Evolutionary conservation across 2,329 filamentous ascomycete genomes (phyloP).

Genomic region (Mariannaea sp.): DNA sequence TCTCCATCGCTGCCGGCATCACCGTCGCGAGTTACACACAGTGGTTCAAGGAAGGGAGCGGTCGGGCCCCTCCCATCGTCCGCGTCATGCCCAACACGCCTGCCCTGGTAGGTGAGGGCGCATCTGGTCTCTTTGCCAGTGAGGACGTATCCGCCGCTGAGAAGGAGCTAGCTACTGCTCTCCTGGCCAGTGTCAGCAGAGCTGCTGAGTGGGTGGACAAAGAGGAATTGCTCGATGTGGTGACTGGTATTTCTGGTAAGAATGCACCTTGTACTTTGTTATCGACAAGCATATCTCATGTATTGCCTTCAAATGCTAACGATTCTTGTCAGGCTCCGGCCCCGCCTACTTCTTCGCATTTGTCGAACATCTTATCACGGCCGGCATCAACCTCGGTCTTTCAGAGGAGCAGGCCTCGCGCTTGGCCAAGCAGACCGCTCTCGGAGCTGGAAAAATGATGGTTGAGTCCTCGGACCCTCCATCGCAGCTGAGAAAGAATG

Average conservation of each 20-base stretch:
- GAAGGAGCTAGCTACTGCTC: conserved; percentile 47
- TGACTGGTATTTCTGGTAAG: conserved; percentile 55
- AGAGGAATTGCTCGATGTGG: conserved; percentile 55
- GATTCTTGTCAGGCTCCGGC: conserved; percentile 47
- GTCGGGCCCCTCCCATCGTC: conserved; percentile 50
- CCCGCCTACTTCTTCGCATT: conserved; percentile 60
- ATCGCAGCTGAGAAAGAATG: conserved; percentile 54
- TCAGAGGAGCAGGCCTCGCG: conserved; percentile 54
- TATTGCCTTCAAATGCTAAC: neutral
- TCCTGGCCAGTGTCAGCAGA: conserved; percentile 53
- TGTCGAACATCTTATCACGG: conserved; percentile 55
- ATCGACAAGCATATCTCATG: too few species aligned
- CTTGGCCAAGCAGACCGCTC: conserved; percentile 55
- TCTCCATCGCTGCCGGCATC: conserved; percentile 57
- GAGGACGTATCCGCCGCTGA: conserved; percentile 49
- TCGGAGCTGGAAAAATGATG: conserved; percentile 58
- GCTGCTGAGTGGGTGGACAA: conserved; percentile 55
- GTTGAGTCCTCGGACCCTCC: conserved; percentile 52
- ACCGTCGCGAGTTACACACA: conserved; percentile 49
- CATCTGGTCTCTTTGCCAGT: conserved; percentile 53
- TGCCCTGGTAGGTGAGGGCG: conserved; percentile 55
- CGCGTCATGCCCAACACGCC: conserved; percentile 60
- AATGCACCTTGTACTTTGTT: neutral
- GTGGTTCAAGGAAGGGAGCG: conserved; percentile 48
- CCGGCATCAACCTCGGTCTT: conserved; percentile 50